Base-by-base conservation (phyloP, 2,329 filamentous ascomycete species). In the Xylaria sp. region DNA sequence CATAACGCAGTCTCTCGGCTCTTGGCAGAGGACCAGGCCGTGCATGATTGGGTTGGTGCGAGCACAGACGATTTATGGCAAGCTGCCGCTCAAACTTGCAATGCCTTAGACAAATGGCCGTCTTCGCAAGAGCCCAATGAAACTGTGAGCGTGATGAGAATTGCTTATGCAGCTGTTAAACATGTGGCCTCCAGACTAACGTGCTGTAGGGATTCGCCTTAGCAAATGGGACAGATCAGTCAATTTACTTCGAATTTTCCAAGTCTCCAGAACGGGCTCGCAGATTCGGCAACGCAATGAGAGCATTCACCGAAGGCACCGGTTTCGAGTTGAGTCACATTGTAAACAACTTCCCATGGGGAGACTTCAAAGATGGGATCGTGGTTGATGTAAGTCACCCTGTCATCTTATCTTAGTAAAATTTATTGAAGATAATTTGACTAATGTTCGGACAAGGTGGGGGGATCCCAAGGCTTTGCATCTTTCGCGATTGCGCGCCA, bases 231-330 rank as follows among this genome's bases (percentile, higher is more conserved):
- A 72, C 73, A 3, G 66, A 74, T 9, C 66, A 71, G 51, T 66
- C 65, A 4, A 67, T 75, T 10, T 75, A 72, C 49, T 46, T 71
- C n/a, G 62, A 71, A 7, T 75, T 74, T 25, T 66, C 64, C 1
- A 63, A 70, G 23, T 65, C 51, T 31, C 72, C 73, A 8, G 71
- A 74, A 48, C 72, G 73, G 6, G 72, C 71, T 8, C 64, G 64
- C 3, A 56, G 74, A 48, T 75, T 76, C 46, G 70, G 58, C 10
- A 76, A 72, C 49, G 69, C 72, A 8, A 75, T 75, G 73, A 66
- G 57, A 28, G 48, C 65, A 1, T 72, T 75, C 39, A 75, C 67
- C 2, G 49, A 71, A 36, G 70, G 73, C 3, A 68, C 64, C 6
- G 70, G 71, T 10, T 74, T 70, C 20, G 70, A 72, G 33, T 39